Conservation (phyloP, 2,329 filamentous ascomycete genomes). For the Colletotrichum zoysiae region DNA sequence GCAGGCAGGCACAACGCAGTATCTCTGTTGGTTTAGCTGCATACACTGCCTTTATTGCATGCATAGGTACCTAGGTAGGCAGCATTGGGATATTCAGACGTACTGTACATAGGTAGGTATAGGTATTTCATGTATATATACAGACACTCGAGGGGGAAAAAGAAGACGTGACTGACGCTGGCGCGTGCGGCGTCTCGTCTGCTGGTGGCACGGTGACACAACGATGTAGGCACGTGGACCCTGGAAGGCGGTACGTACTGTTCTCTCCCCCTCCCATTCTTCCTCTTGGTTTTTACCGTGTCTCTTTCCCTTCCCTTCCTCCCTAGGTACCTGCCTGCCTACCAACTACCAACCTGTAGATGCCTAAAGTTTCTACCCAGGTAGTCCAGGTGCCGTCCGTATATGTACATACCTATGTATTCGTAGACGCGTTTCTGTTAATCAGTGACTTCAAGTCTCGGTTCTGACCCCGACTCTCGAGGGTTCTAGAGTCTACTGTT, state of each 20-base stretch:
- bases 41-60: too few relatives aligned
- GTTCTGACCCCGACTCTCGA: background rate
- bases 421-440: background rate
- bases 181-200: constrained; percentile 21
- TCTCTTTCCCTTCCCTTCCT: background rate
- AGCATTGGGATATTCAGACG: too few relatives aligned
- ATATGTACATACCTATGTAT: too few relatives aligned
- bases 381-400: background rate
- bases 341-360: too few relatives aligned
- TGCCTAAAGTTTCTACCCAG: background rate
- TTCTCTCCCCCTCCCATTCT: background rate
- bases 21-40: too few relatives aligned
- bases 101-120: too few relatives aligned
- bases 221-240: constrained; percentile 27
- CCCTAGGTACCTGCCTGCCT: too few relatives aligned
- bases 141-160: too few relatives aligned
- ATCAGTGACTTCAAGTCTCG: background rate
- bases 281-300: background rate
- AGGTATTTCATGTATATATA: too few relatives aligned
- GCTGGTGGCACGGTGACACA: constrained; percentile 25
- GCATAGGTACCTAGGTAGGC: too few relatives aligned
- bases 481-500: background rate
- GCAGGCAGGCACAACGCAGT: too few relatives aligned
- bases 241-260: background rate
- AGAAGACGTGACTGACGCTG: background rate